A percentile compares a stretch with the other conserved stretches of the same genome.
Evolutionary conservation across 2,329 filamentous ascomycete species (phyloP).

Genomic region (Alternaria arborescens): DNA sequence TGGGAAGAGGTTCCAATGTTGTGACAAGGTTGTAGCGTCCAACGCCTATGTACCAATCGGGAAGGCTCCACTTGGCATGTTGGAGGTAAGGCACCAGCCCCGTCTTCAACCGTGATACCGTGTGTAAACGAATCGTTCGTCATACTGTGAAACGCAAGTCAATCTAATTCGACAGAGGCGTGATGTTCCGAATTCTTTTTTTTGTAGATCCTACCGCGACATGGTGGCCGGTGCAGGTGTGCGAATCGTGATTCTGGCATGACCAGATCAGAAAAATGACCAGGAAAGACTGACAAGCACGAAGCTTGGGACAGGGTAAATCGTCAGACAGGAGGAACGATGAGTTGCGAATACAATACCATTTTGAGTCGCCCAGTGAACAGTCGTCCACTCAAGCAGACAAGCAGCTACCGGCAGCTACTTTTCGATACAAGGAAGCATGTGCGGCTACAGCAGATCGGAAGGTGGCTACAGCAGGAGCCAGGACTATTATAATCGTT

Average conservation of each 20-base stretch:
- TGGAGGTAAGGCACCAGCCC: constrained; percentile 18
- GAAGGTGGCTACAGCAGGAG: neutral
- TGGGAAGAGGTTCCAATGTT: constrained; percentile 41
- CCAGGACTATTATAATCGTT: neutral
- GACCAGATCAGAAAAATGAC: neutral
- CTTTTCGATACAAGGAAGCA: neutral
- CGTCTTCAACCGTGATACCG: constrained; percentile 16
- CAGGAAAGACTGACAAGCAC: neutral
- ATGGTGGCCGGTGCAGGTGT: constrained; percentile 5
- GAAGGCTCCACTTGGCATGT: constrained; percentile 32
- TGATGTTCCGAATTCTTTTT: neutral
- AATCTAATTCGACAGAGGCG: neutral
- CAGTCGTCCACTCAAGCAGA: neutral
- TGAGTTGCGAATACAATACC: neutral
- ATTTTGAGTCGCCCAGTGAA: neutral
- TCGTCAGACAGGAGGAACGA: neutral
- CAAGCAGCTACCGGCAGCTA: neutral
- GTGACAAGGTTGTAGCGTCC: constrained; percentile 29
- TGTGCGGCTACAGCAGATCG: neutral
- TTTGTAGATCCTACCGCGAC: neutral
- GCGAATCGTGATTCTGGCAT: neutral
- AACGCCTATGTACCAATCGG: constrained; percentile 40
- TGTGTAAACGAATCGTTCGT: constrained; percentile 33
- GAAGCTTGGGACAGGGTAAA: neutral
- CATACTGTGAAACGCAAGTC: constrained; percentile 15